Conservation (phyloP, 352 stramenopile species). For the Globisporangium yorkense region DNA sequence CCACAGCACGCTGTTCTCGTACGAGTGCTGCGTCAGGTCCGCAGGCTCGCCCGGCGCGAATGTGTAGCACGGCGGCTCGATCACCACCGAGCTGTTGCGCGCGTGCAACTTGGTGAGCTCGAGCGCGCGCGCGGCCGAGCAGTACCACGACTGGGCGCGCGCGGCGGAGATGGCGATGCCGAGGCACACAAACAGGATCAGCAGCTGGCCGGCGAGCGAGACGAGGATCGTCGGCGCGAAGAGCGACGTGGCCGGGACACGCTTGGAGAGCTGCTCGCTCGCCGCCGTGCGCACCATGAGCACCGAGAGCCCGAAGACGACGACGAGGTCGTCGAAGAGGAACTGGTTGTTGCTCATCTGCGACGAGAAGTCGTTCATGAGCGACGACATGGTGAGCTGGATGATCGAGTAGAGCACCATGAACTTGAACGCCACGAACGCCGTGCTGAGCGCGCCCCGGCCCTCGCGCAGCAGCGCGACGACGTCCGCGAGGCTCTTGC, state of each 20-base stretch:
- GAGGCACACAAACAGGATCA: constrained; percentile 47
- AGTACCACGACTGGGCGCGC: constrained; percentile 55
- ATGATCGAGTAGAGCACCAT: constrained; percentile 92
- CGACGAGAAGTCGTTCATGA: constrained; percentile 56
- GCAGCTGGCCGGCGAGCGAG: constrained; percentile 52
- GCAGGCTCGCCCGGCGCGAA: constrained; percentile 40
- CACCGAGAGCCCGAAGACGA: constrained; percentile 66
- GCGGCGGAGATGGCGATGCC: constrained; percentile 53
- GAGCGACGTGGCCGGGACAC: constrained; percentile 46
- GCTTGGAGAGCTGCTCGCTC: constrained; percentile 28
- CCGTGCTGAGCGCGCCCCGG: constrained; percentile 83
- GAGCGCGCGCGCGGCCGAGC: constrained; percentile 32
- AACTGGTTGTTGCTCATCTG: constrained; percentile 79
- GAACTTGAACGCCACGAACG: constrained; percentile 88
- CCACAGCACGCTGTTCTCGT: constrained; percentile 76
- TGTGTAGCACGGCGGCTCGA: constrained; percentile 57
- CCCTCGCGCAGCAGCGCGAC: constrained; percentile 84
- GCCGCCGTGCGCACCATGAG: constrained; percentile 65
- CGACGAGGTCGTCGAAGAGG: constrained; percentile 68
- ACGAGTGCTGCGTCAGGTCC: constrained; percentile 62
- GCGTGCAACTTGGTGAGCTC: constrained; percentile 32
- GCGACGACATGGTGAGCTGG: constrained; percentile 61
- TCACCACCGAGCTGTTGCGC: constrained; percentile 26
- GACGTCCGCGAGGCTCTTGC: constrained; percentile 80
- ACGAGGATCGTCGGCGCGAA: constrained; percentile 55